Conservation (phyloP, 2,329 filamentous ascomycete genomes). For the Colletotrichum simmondsii region DNA sequence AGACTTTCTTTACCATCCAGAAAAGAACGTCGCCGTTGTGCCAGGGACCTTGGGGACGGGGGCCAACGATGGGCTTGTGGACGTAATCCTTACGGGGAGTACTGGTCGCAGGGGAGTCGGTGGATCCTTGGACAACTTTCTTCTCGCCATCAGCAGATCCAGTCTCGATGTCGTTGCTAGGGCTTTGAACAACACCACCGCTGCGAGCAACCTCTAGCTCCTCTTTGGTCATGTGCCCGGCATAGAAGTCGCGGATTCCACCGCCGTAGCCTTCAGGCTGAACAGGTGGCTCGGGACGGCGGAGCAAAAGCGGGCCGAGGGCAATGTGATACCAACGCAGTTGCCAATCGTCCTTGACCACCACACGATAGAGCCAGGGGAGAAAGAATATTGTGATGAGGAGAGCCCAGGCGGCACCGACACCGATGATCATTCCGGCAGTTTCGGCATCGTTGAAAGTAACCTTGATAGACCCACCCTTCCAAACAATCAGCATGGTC, state of each 20-base stretch:
- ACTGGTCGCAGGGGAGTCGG: conserved; percentile 26
- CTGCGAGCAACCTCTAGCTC: conserved; percentile 52
- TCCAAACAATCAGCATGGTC: conserved; percentile 36
- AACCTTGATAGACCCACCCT: conserved; percentile 35
- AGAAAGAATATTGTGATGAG: conserved; percentile 61
- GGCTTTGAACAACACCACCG: conserved; percentile 16
- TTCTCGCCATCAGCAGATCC: conserved; percentile 38
- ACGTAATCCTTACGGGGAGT: not conserved
- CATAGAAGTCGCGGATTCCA: conserved; percentile 60
- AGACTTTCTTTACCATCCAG: conserved; percentile 51
- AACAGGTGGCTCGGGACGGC: conserved; percentile 45
- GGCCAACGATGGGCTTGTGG: conserved; percentile 43
- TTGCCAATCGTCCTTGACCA: conserved; percentile 67
- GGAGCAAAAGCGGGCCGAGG: conserved; percentile 59
- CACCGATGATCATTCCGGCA: conserved; percentile 60
- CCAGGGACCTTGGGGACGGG: conserved; percentile 50
- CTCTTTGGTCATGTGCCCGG: conserved; percentile 59
- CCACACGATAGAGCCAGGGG: conserved; percentile 63
- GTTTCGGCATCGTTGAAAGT: conserved; percentile 45
- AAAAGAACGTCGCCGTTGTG: conserved; percentile 49
- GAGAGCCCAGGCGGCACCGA: conserved; percentile 55
- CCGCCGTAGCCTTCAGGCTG: conserved; percentile 48
- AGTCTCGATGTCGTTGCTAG: conserved; percentile 39
- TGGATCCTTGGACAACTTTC: conserved; percentile 43
- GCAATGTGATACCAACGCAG: conserved; percentile 62